Percentiles rank a stretch among this genome's conserved stretches.
These are phyloP conservation scores for Darksidea phi DNA, from an alignment of 495 filamentous ascomycete species.

Conservation along the genomic window DNA sequence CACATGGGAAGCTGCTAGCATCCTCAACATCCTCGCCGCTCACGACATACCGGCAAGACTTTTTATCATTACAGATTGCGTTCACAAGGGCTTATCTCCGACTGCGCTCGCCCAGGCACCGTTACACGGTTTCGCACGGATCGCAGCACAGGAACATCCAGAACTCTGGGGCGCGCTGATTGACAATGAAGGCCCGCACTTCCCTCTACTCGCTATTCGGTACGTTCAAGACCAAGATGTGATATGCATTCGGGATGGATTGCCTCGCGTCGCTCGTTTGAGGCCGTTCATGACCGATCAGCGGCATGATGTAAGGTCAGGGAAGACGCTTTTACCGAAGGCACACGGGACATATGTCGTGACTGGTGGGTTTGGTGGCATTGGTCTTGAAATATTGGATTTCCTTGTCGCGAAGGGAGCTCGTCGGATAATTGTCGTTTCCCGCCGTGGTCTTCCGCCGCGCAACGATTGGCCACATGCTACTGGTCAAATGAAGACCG, in stretches of 20 bases:
- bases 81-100: constrained; percentile 17
- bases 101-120: constrained; percentile 44
- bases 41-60: constrained; percentile 29
- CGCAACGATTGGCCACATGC: constrained; percentile 35
- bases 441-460: constrained; percentile 42
- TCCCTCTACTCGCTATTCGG: constrained; percentile 41
- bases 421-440: constrained; percentile 46
- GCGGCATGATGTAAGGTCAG: background rate
- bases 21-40: constrained; percentile 37
- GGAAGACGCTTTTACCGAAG: constrained; percentile 31
- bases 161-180: constrained; percentile 46
- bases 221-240: constrained; percentile 47
- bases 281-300: constrained; percentile 36
- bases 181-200: constrained; percentile 34
- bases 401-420: constrained; percentile 48
- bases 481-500: background rate
- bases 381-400: constrained; percentile 45
- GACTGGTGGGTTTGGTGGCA: constrained; percentile 48
- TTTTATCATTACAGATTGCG: constrained; percentile 36
- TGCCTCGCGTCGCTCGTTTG: constrained; percentile 43
- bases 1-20: constrained; percentile 36
- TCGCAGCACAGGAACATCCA: constrained; percentile 46
- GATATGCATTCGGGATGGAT: constrained; percentile 49
- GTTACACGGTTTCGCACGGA: constrained; percentile 43
- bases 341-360: constrained; percentile 51